Conservation (phyloP, 306 rosid species). For the Quercus agrifolia region DNA sequence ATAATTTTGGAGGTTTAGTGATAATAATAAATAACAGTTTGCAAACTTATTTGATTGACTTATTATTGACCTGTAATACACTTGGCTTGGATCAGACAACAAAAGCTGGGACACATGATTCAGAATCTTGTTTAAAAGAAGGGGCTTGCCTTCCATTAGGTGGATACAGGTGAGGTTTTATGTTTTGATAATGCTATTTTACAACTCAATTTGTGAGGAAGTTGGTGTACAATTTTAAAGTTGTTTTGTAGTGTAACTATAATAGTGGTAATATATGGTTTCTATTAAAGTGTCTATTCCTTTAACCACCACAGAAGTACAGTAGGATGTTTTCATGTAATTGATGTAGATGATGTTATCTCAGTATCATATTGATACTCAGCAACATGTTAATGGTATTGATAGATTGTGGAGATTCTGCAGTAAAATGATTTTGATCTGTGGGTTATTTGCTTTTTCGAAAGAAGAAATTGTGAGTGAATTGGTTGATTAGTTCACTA, state of each 20-base stretch:
- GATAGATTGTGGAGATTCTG: background rate
- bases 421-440: background rate
- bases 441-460: background rate
- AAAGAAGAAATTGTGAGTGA: too few relatives aligned
- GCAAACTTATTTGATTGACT: constrained; percentile 3
- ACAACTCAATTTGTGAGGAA: background rate
- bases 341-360: background rate
- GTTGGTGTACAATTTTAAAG: background rate
- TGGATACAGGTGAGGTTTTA: constrained; percentile 86
- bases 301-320: background rate
- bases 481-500: too few relatives aligned
- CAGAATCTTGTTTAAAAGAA: constrained; percentile 74
- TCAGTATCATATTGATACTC: background rate
- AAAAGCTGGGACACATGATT: constrained; percentile 78
- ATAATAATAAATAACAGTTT: background rate
- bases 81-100: constrained; percentile 54
- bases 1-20: constrained; percentile 16
- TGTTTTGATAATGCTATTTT: constrained; percentile 15
- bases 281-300: background rate
- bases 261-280: background rate
- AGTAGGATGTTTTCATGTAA: background rate
- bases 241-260: background rate
- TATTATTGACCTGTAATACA: constrained; percentile 17
- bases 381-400: background rate
- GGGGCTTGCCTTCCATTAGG: constrained; percentile 87